These are phyloP conservation scores for Brassica balearica DNA, from an alignment of 441 rosid species.

Conservation along the genomic window DNA sequence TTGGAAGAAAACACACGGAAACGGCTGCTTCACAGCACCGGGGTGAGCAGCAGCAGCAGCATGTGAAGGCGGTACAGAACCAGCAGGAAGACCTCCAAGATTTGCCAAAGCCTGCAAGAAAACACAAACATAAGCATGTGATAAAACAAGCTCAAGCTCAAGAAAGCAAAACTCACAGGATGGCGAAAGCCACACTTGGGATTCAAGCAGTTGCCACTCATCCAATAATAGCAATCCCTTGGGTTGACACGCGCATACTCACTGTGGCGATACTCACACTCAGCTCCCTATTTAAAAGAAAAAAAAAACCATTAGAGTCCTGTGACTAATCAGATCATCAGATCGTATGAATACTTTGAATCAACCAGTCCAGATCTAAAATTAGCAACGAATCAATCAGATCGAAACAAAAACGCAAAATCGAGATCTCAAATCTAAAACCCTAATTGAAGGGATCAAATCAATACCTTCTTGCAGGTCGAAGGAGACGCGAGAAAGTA, in stretches of 20 bases:
- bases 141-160: neutral
- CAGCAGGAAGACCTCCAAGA: constrained; percentile 61
- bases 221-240: constrained; percentile 94
- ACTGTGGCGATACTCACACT: constrained; percentile 98
- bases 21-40: constrained; percentile 60
- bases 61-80: constrained; percentile 52
- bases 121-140: constrained; percentile 23
- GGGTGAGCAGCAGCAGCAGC: constrained; percentile 36
- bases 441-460: constrained; percentile 41
- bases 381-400: neutral
- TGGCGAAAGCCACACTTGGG: constrained; percentile 93
- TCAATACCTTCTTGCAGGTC: constrained; percentile 91
- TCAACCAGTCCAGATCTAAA: constrained; percentile 39
- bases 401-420: neutral
- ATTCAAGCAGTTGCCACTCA: constrained; percentile 94
- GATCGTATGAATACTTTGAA: constrained; percentile 9
- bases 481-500: constrained; percentile 82
- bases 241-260: constrained; percentile 95
- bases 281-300: constrained; percentile 64
- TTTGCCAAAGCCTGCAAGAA: constrained; percentile 80
- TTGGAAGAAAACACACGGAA: constrained; percentile 81
- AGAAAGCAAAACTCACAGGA: constrained; percentile 68
- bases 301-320: constrained; percentile 21
- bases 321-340: neutral
- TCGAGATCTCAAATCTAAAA: constrained; percentile 47